phyloP scores from a whole-genome alignment of 305 asterid species.

The Fraxinus greggii region DNA sequence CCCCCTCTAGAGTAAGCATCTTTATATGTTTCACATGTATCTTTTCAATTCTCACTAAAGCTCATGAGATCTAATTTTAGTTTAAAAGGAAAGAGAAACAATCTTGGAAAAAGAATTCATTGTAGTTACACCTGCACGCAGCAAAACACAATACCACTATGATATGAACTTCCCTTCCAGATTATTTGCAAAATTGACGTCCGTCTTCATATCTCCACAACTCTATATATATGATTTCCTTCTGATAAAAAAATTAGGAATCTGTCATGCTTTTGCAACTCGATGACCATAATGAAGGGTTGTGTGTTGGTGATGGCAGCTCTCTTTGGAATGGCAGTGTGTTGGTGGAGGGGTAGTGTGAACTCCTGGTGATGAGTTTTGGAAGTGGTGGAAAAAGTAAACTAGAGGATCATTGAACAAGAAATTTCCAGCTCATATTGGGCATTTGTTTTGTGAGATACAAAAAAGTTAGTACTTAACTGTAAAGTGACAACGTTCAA shows the following conservation, averaged over 20 bases:
- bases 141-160: neutral
- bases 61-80: neutral
- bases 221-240: neutral
- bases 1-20: neutral
- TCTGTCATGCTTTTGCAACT: neutral
- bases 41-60: neutral
- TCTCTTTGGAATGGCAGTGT: neutral
- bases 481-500: neutral
- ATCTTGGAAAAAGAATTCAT: neutral
- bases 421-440: neutral
- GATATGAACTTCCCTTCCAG: neutral
- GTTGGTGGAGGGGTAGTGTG: neutral
- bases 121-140: neutral
- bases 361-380: neutral
- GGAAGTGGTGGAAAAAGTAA: neutral
- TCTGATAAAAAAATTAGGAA: neutral
- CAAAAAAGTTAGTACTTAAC: neutral
- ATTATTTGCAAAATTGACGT: neutral
- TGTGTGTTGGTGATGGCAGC: neutral
- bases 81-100: neutral
- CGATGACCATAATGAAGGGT: neutral
- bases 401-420: neutral
- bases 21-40: neutral
- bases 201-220: neutral
- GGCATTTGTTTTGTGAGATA: neutral